Evolutionary conservation across 2,329 filamentous ascomycete species (phyloP).

Genomic region (Aureobasidium sp.): DNA sequence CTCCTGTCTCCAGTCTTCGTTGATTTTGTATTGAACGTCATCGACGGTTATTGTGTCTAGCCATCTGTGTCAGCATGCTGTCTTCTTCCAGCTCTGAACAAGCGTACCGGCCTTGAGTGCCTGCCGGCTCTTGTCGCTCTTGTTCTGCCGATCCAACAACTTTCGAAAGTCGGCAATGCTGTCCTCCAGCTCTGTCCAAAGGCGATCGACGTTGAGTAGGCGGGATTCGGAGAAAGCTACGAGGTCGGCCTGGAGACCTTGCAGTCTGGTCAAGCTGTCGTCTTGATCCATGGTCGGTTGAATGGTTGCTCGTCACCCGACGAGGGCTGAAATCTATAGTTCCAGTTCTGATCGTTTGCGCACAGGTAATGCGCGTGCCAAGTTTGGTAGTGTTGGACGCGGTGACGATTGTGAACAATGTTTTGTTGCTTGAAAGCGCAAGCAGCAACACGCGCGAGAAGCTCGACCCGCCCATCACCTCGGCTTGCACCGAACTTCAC

Average conservation of each 20-base stretch:
- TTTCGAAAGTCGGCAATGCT: conserved; percentile 61
- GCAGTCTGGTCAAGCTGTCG: conserved; percentile 67
- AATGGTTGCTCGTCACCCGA: conserved; percentile 7
- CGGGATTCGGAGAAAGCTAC: conserved; percentile 66
- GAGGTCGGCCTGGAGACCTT: conserved; percentile 81
- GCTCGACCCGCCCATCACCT: conserved; percentile 8
- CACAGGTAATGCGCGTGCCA: not conserved
- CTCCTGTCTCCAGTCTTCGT: conserved; percentile 79
- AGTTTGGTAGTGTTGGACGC: not conserved
- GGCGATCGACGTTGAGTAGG: conserved; percentile 62
- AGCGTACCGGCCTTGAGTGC: conserved; percentile 58
- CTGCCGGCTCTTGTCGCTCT: conserved; percentile 69
- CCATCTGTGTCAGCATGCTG: not conserved
- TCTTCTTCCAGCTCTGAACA: conserved; percentile 11
- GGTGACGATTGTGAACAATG: not conserved
- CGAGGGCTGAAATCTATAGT: not conserved
- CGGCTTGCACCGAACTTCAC: conserved; percentile 3
- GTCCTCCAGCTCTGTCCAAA: conserved; percentile 57
- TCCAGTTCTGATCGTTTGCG: conserved; percentile 1
- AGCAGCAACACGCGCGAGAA: conserved; percentile 13
- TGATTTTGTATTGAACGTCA: conserved; percentile 70
- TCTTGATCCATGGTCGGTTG: conserved; percentile 58
- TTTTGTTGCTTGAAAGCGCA: not conserved
- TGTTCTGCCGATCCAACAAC: conserved; percentile 66
- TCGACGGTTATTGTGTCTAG: conserved; percentile 69